Conservation (phyloP, 2,329 filamentous ascomycete genomes). For the Pseudogymnoascus sp. region DNA sequence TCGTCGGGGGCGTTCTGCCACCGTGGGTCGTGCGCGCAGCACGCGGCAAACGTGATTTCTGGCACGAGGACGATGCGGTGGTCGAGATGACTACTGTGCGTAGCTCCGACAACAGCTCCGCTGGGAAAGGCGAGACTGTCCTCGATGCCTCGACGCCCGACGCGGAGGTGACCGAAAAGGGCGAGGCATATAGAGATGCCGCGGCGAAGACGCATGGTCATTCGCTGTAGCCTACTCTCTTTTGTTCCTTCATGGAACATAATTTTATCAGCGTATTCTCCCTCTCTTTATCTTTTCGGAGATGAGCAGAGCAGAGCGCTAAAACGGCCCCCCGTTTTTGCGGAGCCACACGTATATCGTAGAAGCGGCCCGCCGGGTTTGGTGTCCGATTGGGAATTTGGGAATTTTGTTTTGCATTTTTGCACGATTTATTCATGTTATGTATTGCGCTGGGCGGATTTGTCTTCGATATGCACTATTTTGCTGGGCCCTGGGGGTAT, state of each 20-base stretch:
- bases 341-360: conserved; percentile 7
- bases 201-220: not conserved
- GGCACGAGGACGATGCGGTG: conserved; percentile 42
- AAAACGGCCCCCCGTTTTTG: conserved; percentile 7
- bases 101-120: not conserved
- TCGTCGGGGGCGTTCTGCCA: conserved; percentile 69
- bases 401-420: not conserved
- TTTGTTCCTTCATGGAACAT: not conserved
- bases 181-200: not conserved
- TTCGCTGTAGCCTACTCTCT: not conserved
- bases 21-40: conserved; percentile 62
- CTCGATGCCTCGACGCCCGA: not conserved
- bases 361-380: conserved; percentile 9
- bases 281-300: not conserved
- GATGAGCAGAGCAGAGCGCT: not conserved
- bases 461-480: not conserved
- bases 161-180: not conserved
- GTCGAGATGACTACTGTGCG: conserved; percentile 1
- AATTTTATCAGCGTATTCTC: not conserved
- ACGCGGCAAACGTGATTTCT: conserved; percentile 68
- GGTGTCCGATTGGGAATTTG: not conserved
- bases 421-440: not conserved
- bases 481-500: not conserved
- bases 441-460: not conserved
- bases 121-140: not conserved